Evolutionary conservation across 2,329 filamentous ascomycete species (phyloP), one percentile per base, ranked within the genome.

Genomic region (Pseudopithomyces chartarum): DNA sequence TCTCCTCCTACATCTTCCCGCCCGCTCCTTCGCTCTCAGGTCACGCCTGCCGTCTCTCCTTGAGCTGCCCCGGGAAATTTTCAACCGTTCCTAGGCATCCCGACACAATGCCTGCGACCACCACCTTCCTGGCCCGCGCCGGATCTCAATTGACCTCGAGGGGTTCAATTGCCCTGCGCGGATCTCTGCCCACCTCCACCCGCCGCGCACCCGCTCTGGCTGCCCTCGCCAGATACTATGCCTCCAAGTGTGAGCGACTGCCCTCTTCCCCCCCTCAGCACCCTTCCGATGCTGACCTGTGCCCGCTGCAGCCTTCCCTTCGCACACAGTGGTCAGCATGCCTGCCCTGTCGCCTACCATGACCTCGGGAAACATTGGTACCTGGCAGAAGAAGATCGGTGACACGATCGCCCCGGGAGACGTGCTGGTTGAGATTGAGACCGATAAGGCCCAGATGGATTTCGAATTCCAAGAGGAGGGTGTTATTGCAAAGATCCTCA

Each of bases 401-500:
- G 95, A 99, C 79, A 74, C 83, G 61, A 88, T 99, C 77, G 82
- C 86, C 56, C 93, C 96, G 51, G 95, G 95, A 76, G 95, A 99
- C 77, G 95, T 99, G 45, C 82, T 99, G 68, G 93, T 97, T 67
- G 93, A 97, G 84, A 97, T 98, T 73, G 95, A 99, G 86, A 99
- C 95, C 70, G 95, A 99, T 81, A 99, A 99, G 86, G 95, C 95
- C 64, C 95, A 98, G 83, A 99, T 99, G 95, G 95, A 99, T 83
- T 98, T 99, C 78, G 95, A 99, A 81, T 98, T 96, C 81, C 95
- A 99, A 81, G 95, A 99, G 74, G 95, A 98, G 77, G 95, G 94
- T 83, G 86, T 96, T 59, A 85, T 99, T 67, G 94, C 95, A 72
- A 97, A 97, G 85, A 85, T 98, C 63, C 83, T 99, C 73, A 95